Base-by-base conservation (phyloP, 306 rosid genomes). In the Pyrus betulifolia region DNA sequence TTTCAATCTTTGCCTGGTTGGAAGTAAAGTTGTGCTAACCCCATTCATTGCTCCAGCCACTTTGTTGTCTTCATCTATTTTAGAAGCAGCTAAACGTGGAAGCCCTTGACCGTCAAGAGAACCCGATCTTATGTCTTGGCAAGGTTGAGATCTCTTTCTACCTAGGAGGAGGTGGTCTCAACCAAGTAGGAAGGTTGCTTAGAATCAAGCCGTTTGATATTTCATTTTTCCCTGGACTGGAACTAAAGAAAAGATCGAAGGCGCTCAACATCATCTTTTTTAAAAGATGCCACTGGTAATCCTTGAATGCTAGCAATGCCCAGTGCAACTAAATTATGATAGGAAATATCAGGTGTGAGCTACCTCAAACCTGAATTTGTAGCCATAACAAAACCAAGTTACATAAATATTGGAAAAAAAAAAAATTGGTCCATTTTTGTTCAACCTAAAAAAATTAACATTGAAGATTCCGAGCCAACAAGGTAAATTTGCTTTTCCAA, bases 291-390 rank as follows among this genome's bases (percentile, higher is more conserved):
- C 73, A 92, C 82, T 25, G 99, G 98, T 85, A 92, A 85, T 69
- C 99, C 98, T 78, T 96, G 99, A 80, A 96, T 87, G 86, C 98
- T 93, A 65, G 93, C 99, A 57, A 96, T 81, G 63, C 99, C 99
- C 74, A 92, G 96, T 81, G 93, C 96, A 72, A 91, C 99, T 81
- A 96, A 89, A 84, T 96, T 88, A 61, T 87, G 98, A 80, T 83
- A 91, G 46, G 98, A 84, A 80, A 88, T 84, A 80, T 92, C 98
- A 35, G 98, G 98, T 55, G 99, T 97, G 30, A 92, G 92, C 86
- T 96, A 97, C 86, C 99, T 89, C 90, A 96, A 86, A 74, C 92
- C 99, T 96, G 97, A 86, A 81, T 70, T 44, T 58, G 75, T 61
- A 82, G 68, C 78, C 75, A 71, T 31, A 75, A 52, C 23, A 64